Percentiles rank a stretch among this genome's conserved stretches.
Evolutionary conservation across 2,329 filamentous ascomycete species (phyloP).

Genomic region (Ceratocystis albifundus): DNA sequence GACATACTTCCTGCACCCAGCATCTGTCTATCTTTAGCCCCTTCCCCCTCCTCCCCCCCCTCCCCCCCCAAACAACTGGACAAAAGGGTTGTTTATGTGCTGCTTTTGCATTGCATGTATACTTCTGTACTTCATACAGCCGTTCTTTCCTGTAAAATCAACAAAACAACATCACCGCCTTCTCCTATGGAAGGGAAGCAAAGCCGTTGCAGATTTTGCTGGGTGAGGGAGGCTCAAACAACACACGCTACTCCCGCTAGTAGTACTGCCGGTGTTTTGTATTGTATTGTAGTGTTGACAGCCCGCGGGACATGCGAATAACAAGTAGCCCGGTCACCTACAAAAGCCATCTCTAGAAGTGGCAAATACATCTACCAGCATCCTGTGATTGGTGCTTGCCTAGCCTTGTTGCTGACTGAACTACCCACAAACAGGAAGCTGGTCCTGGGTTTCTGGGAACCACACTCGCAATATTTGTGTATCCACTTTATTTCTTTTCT

Average conservation of each 20-base stretch:
- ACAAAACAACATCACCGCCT: not conserved
- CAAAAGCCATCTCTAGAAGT: not conserved
- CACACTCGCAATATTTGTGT: constrained; percentile 9
- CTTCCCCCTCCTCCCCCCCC: too few relatives aligned
- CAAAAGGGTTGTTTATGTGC: not conserved
- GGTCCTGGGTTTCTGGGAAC: not conserved
- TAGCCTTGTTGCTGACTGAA: constrained; percentile 6
- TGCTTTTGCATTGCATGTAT: not conserved
- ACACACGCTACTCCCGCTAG: not conserved
- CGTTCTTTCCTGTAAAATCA: too few relatives aligned
- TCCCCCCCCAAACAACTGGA: not conserved
- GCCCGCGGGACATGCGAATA: not conserved
- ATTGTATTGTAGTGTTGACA: not conserved
- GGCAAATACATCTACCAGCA: not conserved
- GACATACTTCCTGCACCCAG: not conserved
- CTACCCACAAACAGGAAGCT: constrained; percentile 2
- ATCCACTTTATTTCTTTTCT: constrained; percentile 29
- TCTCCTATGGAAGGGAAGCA: not conserved
- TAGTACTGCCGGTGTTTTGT: not conserved
- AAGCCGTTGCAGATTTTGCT: not conserved
- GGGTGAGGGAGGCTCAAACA: not conserved
- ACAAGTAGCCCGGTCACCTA: not conserved
- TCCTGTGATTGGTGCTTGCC: constrained; percentile 7
- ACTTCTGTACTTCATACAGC: not conserved
- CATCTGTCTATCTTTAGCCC: not conserved